Evolutionary conservation across 1,284 basidiomycete genomes (phyloP), one percentile per base, ranked within the genome.

Genomic region (Erythrobasidium hasegawianum): DNA sequence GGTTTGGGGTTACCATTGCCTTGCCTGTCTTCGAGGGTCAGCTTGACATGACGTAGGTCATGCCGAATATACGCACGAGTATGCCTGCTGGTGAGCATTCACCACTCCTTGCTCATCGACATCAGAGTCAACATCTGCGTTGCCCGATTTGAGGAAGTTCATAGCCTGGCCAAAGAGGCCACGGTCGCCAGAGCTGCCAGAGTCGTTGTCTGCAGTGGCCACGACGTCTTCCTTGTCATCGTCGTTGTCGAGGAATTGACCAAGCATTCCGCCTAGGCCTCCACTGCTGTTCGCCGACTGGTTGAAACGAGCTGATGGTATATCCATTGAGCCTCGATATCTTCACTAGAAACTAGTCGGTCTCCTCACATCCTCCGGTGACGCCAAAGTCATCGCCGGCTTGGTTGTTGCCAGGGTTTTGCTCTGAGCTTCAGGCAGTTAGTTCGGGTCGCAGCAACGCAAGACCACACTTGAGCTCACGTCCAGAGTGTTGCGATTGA

Each of bases 71-170:
- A 33, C 64, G 41, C 50, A 59, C 58, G 43, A 29, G 64, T 73
- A 74, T 9, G 71, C 73, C 45, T 73, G 68, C 29, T 69, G 45
- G 57, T 74, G 73, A 9, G 70, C 70, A 38, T 67, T 40, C 27
- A 69, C 64, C 18, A 69, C 68, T 1, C 57, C 54, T 7, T 73
- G 57, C 56, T 72, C 73, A 41, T 74, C 72, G 20, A 74, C 41
- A 40, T 72, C 70, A 45, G 69, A 62, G 14, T 67, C 43, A 22
- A 54, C 41, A 11, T 59, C 47, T 1, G 62, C 41, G 14, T 58
- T 65, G 55, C 54, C 55, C 14, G 18, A 29, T 18, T 65, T 57
- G 41, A 65, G 47, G 62, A 58, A 65, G 14, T 41, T 27, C 24
- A 65, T 39, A 41, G 62, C 62, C 47, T 50, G 54, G 13, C 62